Evolutionary conservation across 345 rosid genomes (phyloP), one percentile per base, ranked within the genome.

Genomic region (Leavenworthia alabamica): DNA sequence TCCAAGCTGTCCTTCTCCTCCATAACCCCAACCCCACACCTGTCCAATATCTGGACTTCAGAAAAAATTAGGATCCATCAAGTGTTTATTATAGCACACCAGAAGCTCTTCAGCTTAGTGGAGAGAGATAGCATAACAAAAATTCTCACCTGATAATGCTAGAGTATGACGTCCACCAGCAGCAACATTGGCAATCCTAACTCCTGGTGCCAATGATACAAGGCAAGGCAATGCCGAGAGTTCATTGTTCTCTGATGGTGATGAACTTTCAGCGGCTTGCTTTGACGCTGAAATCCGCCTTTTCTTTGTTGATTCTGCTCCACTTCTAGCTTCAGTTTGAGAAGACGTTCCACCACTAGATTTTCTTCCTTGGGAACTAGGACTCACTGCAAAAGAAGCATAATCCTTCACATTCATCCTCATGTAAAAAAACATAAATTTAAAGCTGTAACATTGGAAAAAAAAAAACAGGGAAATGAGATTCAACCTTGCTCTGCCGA

Each of bases 11-110:
- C 99, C 99, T 76, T 94, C 99, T 26, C 99, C 99, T 60, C 97
- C 99, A 82, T 90, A 94, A 63, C 99, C 99, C 99, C 99, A 94
- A 66, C 95, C 99, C 97, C 97, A 94, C 41, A 90, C 97, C 88
- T 86, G 95, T 76, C 97, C 97, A 49, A 78, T 66, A 85, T 93
- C 99, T 89, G 90, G 51, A 83, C 80, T 72, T 69, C 51, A 48
- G 62, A 61, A 63, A 75, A 40, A 68, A 78, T 73, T 64, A 83
- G 78, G 67, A 73, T 57, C 44, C 66, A 56, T 66, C 64, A 59
- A 57, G 33, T 33, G 47, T 48, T 57, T 49, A 57, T 54, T 3
- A 44, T 7, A 58, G 7, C 51, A 51, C 23, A 20, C 13, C 31
- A 51, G 11, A 57, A 59, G 14, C 66, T 47, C 49, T 13, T 42